These are phyloP conservation scores for Epichloe baconii DNA, from an alignment of 2,329 filamentous ascomycete species.

Conservation along the genomic window DNA sequence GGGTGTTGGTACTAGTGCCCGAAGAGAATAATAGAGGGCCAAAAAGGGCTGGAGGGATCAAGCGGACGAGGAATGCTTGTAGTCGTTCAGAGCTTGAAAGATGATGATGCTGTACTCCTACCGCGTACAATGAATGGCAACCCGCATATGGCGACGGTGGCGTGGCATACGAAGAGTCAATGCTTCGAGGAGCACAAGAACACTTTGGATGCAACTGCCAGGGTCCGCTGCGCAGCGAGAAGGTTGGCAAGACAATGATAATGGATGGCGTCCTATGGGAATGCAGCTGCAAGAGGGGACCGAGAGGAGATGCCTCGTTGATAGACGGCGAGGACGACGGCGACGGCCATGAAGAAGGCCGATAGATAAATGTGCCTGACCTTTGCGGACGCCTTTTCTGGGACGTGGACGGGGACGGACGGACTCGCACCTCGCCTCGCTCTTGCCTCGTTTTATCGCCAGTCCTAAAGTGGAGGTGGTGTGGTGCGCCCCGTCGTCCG, in stretches of 20 bases:
- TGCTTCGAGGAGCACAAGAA: no score
- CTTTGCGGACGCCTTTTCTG: neutral
- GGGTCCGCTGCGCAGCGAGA: neutral
- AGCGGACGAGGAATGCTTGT: neutral
- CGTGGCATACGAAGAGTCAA: no score
- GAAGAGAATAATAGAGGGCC: neutral
- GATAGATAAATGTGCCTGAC: no score
- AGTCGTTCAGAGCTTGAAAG: neutral
- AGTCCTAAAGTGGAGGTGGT: neutral
- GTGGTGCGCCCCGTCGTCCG: slow-evolving; percentile 1
- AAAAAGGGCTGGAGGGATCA: neutral
- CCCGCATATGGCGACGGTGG: neutral
- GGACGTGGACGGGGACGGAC: neutral
- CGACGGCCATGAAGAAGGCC: neutral
- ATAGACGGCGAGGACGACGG: neutral
- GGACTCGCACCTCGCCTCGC: neutral
- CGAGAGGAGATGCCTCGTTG: neutral
- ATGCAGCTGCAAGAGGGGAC: neutral
- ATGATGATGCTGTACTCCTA: neutral
- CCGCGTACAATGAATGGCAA: neutral
- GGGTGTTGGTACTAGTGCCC: neutral
- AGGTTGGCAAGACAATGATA: no score
- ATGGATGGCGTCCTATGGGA: neutral
- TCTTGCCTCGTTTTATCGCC: neutral
- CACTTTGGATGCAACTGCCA: neutral